A percentile compares a stretch with the other conserved stretches of the same genome.
Evolutionary conservation across 2,329 filamentous ascomycete species (phyloP).

Genomic region (Phyllosticta citribraziliensis): DNA sequence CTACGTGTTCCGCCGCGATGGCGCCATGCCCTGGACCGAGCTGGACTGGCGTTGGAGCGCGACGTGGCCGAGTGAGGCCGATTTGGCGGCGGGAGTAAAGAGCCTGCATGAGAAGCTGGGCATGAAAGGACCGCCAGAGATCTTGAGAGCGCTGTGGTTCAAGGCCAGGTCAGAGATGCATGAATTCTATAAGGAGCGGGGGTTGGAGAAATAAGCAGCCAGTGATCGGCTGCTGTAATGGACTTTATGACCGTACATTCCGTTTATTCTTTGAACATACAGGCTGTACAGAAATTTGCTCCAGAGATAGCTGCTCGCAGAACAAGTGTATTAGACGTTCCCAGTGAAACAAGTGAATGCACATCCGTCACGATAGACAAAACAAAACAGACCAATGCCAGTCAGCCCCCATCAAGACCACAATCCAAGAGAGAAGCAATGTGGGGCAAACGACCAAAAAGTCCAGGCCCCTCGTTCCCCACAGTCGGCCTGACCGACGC

Average conservation of each 20-base stretch:
- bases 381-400: no score
- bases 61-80: constrained; percentile 27
- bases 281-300: no score
- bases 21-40: constrained; percentile 35
- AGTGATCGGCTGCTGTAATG: neutral
- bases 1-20: constrained; percentile 33
- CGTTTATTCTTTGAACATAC: no score
- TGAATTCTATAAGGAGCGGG: neutral
- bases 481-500: neutral
- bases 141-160: constrained; percentile 2
- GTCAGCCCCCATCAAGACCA: neutral
- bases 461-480: neutral
- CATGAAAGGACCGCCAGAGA: constrained; percentile 5
- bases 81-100: constrained; percentile 24
- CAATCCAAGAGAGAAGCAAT: neutral
- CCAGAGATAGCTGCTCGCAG: no score
- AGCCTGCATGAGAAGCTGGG: constrained; percentile 30
- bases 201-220: neutral
- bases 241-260: neutral
- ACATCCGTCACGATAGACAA: no score
- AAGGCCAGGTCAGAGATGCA: neutral
- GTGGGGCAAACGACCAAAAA: neutral
- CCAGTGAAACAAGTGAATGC: no score
- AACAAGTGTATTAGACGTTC: no score
- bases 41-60: constrained; percentile 32